A percentile compares a stretch with the other conserved stretches of the same genome.
These are phyloP conservation scores for Fusarium algeriense DNA, from an alignment of 2,329 filamentous ascomycete species.

Conservation along the genomic window DNA sequence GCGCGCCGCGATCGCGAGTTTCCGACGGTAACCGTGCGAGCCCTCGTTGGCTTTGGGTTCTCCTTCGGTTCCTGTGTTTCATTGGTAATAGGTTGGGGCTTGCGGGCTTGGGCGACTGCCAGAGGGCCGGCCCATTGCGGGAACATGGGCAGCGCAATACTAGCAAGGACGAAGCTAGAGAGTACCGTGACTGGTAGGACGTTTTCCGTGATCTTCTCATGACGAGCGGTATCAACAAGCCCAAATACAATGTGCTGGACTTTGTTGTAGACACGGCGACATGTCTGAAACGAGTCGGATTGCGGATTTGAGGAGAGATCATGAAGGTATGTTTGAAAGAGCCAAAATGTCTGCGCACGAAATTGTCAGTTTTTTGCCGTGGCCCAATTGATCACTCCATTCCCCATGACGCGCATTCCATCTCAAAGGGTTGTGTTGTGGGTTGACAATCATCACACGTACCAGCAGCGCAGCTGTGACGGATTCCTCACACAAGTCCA, in stretches of 20 bases:
- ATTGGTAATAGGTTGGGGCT: constrained; percentile 66
- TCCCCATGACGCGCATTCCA: constrained; percentile 22
- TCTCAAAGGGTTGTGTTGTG: not conserved
- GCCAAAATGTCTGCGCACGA: constrained; percentile 80
- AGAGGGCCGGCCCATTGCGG: constrained; percentile 84
- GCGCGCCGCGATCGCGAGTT: constrained; percentile 64
- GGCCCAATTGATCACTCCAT: not conserved
- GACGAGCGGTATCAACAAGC: constrained; percentile 73
- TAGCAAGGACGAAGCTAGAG: constrained; percentile 82
- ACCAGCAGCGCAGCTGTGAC: constrained; percentile 87
- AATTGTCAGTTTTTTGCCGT: constrained; percentile 35
- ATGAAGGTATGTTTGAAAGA: constrained; percentile 89
- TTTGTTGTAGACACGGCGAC: constrained; percentile 86
- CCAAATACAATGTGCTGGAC: constrained; percentile 91
- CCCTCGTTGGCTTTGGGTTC: constrained; percentile 64
- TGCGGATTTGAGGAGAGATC: constrained; percentile 82
- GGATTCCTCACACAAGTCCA: constrained; percentile 88
- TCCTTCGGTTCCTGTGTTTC: constrained; percentile 55
- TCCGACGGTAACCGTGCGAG: constrained; percentile 72
- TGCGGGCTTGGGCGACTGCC: constrained; percentile 84
- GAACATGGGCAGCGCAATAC: constrained; percentile 79
- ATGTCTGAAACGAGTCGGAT: constrained; percentile 83
- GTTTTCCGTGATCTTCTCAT: constrained; percentile 86
- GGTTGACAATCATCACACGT: constrained; percentile 51
- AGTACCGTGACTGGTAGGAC: constrained; percentile 83